Base-by-base conservation (phyloP, 345 rosid species). In the Linum lewisii region DNA sequence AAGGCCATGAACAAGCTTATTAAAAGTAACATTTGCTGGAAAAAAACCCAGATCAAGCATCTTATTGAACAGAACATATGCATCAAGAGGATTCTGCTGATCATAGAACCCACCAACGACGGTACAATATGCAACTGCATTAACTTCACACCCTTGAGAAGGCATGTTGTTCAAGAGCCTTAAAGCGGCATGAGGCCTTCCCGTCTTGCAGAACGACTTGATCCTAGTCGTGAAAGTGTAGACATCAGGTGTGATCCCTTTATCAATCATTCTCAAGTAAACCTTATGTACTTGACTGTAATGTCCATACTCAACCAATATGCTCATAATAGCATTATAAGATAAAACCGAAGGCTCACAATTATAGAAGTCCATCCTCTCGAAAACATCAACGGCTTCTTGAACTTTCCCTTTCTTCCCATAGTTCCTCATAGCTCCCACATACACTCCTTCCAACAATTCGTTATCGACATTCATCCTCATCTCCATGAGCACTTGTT, bases 321-420 rank as follows among this genome's bases (percentile, higher is more conserved):
- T 53, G 83, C 88, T 85, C 97, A 89, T 92, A 56, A 89, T 82
- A 4, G 88, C 73, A 56, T 87, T 89, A 53, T 83, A 78, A 26
- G 99, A 86, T 64, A 77, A 72, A 59, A 89, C 85, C 0, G 94
- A 82, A 0, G 86, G 89, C 72, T 73, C 79, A 19, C 94, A 89
- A 55, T 71, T 71, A 32, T 86, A 87, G 68, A 93, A 89, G 54
- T 87, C 97, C 97, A 87, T 84, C 71, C 97, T 92, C 75, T 89
- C 91, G 75, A 93, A 93, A 63, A 85, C 81, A 65, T 86, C 73
- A 6, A 86, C 85, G 36, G 95, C 95, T 66, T 84, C 90, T 65
- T 83, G 95, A 74, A 86, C 76, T 81, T 72, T 92, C 66, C 81
- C 77, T 80, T 79, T 89, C 74, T 76, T 72, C 29, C 99, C 94